phyloP scores from a whole-genome alignment of 164 flowering plant species.

The Taxillus chinensis region DNA sequence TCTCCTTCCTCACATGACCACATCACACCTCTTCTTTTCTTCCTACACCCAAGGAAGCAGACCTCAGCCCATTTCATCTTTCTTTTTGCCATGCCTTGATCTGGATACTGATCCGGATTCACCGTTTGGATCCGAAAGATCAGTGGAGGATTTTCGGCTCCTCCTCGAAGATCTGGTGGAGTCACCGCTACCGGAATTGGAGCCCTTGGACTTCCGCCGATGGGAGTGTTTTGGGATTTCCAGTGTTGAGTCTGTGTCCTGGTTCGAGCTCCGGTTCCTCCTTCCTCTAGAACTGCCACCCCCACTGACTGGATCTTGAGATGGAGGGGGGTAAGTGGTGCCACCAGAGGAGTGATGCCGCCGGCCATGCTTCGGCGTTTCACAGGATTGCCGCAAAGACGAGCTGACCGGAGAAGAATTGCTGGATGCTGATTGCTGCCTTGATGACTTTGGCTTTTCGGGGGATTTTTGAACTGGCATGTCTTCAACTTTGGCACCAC shows the following conservation, averaged over 20 bases:
- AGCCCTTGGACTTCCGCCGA: neutral
- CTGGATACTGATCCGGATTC: neutral
- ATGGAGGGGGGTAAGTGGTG: neutral
- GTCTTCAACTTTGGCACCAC: no score
- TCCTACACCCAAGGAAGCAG: neutral
- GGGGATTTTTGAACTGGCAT: no score
- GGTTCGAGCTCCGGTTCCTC: neutral
- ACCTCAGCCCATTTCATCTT: neutral
- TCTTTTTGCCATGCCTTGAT: neutral
- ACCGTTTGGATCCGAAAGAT: neutral
- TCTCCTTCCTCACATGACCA: no score
- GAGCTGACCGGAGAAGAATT: neutral
- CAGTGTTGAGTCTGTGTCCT: neutral
- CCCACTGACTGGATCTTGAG: no score
- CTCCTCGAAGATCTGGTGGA: neutral
- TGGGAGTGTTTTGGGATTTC: neutral
- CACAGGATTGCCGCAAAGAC: neutral
- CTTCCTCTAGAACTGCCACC: neutral
- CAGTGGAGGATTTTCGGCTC: no score
- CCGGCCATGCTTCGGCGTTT: neutral
- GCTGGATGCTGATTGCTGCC: neutral
- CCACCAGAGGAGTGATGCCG: neutral
- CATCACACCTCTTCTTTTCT: no score
- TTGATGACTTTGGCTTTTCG: neutral
- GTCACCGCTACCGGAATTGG: neutral